A percentile compares a stretch with the other conserved stretches of the same genome.
Evolutionary conservation across 1,284 basidiomycete genomes (phyloP).

Genomic region (Ganoderma leucocontextum): DNA sequence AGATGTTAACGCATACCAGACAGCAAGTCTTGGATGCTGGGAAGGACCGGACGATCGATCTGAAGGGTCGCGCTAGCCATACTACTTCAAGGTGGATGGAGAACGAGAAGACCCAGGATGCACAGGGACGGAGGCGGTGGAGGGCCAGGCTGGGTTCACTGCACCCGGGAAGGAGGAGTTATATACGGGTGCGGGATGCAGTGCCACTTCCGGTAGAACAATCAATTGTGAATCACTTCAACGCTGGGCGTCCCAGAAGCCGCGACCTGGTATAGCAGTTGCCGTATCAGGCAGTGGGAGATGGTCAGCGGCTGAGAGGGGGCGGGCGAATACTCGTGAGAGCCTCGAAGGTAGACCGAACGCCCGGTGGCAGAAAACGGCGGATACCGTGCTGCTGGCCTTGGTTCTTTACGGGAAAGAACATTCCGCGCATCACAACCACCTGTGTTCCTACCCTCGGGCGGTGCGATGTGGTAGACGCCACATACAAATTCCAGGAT

Average conservation of each 20-base stretch:
- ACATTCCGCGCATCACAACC: not conserved
- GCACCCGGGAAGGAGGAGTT: constrained; percentile 23
- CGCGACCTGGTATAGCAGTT: not conserved
- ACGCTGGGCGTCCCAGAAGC: not conserved
- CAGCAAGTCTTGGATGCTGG: constrained; percentile 26
- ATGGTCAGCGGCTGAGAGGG: not conserved
- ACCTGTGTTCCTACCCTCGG: not conserved
- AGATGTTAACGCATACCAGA: constrained; percentile 19
- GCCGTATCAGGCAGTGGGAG: constrained; percentile 10
- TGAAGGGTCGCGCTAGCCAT: constrained; percentile 15
- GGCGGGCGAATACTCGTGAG: constrained; percentile 7
- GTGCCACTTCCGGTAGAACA: constrained; percentile 29
- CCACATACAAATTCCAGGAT: constrained; percentile 19
- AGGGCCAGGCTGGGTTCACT: constrained; percentile 10
- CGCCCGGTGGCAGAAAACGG: not conserved
- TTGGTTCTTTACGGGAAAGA: constrained; percentile 6
- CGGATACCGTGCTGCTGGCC: not conserved
- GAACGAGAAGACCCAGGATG: not conserved
- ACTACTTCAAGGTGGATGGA: constrained; percentile 7
- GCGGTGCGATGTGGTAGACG: not conserved
- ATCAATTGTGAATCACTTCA: constrained; percentile 30
- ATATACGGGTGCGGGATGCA: constrained; percentile 28
- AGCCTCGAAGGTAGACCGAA: not conserved
- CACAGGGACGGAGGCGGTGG: constrained; percentile 6
- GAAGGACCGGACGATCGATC: constrained; percentile 20